These are phyloP conservation scores for Fusarium sublunatum DNA, from an alignment of 2,329 filamentous ascomycete genomes.

Conservation along the genomic window DNA sequence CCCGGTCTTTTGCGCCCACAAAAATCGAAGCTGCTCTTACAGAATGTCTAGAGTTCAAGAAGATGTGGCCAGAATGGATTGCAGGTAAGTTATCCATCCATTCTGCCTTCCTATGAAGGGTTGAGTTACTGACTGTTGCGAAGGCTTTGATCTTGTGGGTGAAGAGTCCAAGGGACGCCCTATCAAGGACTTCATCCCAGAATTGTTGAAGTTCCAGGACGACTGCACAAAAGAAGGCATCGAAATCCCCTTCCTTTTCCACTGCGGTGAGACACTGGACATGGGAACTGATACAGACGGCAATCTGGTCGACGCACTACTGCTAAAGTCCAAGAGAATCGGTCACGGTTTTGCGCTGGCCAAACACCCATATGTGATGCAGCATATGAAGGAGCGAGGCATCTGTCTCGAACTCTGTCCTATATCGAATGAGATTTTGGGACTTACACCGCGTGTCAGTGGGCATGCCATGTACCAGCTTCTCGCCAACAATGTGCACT, in stretches of 20 bases:
- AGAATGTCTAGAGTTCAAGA: conserved; percentile 72
- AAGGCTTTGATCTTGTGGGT: conserved; percentile 77
- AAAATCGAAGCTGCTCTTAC: conserved; percentile 64
- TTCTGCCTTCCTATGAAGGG: not conserved
- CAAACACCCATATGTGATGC: conserved; percentile 73
- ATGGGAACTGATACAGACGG: conserved; percentile 71
- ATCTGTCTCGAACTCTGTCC: conserved; percentile 82
- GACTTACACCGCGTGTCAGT: conserved; percentile 72
- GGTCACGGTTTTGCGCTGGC: conserved; percentile 79
- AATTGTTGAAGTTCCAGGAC: conserved; percentile 67
- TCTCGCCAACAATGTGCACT: conserved; percentile 77
- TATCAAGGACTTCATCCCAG: conserved; percentile 63
- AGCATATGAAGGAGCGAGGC: conserved; percentile 69
- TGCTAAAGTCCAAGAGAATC: conserved; percentile 74
- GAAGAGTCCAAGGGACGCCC: conserved; percentile 72
- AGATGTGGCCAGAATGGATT: conserved; percentile 66
- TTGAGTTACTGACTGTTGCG: not conserved
- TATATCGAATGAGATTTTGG: conserved; percentile 80
- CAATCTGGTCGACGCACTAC: conserved; percentile 75
- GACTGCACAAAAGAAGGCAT: conserved; percentile 60
- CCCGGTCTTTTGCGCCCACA: conserved; percentile 65
- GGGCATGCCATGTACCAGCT: conserved; percentile 76
- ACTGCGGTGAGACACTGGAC: conserved; percentile 80
- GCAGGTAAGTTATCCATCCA: conserved; percentile 62
- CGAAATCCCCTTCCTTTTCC: conserved; percentile 78